Evolutionary conservation across 2,329 filamentous ascomycete species (phyloP).

Genomic region (Venturia aucupariae): DNA sequence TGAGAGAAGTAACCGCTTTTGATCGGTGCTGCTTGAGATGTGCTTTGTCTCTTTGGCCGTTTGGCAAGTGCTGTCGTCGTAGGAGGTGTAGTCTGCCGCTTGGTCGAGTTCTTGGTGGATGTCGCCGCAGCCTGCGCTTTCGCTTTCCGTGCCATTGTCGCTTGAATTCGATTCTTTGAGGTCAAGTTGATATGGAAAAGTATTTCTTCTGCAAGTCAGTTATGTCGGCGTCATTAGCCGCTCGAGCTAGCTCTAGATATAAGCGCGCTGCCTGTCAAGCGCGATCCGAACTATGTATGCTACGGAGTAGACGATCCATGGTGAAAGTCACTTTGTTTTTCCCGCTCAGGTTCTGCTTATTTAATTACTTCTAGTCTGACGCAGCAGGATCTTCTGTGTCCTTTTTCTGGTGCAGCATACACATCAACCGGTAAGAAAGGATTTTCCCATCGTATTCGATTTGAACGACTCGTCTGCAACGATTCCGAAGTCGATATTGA

Average conservation of each 20-base stretch:
- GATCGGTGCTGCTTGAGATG: slow-evolving; percentile 19
- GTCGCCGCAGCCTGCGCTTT: slow-evolving; percentile 18
- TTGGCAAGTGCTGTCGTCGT: slow-evolving; percentile 28
- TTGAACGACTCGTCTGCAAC: too few species aligned
- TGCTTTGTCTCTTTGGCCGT: slow-evolving; percentile 10
- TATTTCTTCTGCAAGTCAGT: neutral
- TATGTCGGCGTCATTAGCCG: neutral
- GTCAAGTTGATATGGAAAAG: neutral
- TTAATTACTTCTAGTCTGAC: too few species aligned
- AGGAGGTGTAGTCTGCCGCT: slow-evolving; percentile 25
- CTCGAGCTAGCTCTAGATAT: neutral
- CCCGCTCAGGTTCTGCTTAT: too few species aligned
- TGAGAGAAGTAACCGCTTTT: slow-evolving; percentile 27
- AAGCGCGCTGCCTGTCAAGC: neutral
- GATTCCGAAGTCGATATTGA: too few species aligned
- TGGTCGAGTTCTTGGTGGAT: slow-evolving; percentile 25
- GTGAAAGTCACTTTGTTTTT: too few species aligned
- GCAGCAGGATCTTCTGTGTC: too few species aligned
- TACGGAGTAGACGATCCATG: too few species aligned
- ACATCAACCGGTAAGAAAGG: too few species aligned
- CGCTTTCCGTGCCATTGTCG: slow-evolving; percentile 25
- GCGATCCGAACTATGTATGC: too few species aligned
- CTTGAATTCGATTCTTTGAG: neutral
- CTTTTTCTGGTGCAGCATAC: too few species aligned
- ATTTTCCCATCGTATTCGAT: too few species aligned